Conservation (phyloP, 2,329 filamentous ascomycete genomes). For the Alternaria postmessia region DNA sequence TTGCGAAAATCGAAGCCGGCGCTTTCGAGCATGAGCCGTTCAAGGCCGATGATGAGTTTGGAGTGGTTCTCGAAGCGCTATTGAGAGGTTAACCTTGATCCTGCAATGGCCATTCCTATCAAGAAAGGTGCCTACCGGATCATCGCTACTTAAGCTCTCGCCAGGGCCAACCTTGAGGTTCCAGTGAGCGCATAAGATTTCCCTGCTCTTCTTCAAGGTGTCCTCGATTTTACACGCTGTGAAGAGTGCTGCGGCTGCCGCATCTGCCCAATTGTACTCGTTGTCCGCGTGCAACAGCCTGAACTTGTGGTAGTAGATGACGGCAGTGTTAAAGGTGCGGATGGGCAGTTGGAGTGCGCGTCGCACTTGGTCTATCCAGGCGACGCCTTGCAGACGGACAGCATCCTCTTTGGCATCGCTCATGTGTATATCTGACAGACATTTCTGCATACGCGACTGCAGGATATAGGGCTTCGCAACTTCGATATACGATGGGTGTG, state of each 20-base stretch:
- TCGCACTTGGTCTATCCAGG: constrained; percentile 87
- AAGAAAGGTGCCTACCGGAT: constrained; percentile 66
- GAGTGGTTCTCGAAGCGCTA: constrained; percentile 82
- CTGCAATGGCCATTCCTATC: no score
- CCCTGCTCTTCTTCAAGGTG: constrained; percentile 93
- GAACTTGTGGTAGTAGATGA: constrained; percentile 93
- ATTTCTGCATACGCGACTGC: constrained; percentile 79
- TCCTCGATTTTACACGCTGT: constrained; percentile 98
- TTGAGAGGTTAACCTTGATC: constrained; percentile 1
- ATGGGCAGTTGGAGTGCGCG: constrained; percentile 82
- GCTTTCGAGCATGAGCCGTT: constrained; percentile 90
- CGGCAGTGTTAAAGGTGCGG: constrained; percentile 90
- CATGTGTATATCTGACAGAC: constrained; percentile 72
- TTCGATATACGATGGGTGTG: constrained; percentile 70
- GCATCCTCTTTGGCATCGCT: constrained; percentile 81
- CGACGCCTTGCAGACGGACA: constrained; percentile 83
- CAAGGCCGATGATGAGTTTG: constrained; percentile 85
- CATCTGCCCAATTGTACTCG: constrained; percentile 86
- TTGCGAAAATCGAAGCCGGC: constrained; percentile 93
- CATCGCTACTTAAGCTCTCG: constrained; percentile 78
- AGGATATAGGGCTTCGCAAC: constrained; percentile 79
- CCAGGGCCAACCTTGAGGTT: constrained; percentile 78
- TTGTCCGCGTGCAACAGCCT: constrained; percentile 83
- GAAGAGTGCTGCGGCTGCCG: constrained; percentile 85
- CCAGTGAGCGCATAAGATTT: constrained; percentile 89